Percentiles rank a stretch among this genome's conserved stretches.
These are phyloP conservation scores for Aspergillus viridinutans DNA, from an alignment of 2,329 filamentous ascomycete species.

Conservation along the genomic window DNA sequence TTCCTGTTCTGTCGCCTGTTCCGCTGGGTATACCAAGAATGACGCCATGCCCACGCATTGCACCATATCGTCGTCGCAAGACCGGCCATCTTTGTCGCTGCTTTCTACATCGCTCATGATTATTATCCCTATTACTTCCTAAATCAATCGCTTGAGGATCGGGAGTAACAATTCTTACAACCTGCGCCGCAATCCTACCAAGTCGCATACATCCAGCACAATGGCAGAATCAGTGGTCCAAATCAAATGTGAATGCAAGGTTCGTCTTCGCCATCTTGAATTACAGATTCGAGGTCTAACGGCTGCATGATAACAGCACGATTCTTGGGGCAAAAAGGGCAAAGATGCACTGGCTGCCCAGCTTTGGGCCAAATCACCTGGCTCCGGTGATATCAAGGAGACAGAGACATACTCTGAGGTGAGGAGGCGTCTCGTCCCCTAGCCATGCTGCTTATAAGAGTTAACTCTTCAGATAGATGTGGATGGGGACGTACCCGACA, in stretches of 20 bases:
- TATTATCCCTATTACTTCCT: neutral
- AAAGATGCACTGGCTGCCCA: slow-evolving; percentile 61
- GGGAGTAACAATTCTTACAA: slow-evolving; percentile 1
- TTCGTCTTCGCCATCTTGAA: slow-evolving; percentile 8
- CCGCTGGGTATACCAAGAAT: neutral
- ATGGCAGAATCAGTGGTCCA: slow-evolving; percentile 53
- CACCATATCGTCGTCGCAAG: neutral
- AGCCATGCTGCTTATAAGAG: neutral
- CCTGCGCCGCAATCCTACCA: slow-evolving; percentile 6
- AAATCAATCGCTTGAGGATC: neutral
- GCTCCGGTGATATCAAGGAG: slow-evolving; percentile 61
- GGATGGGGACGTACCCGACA: slow-evolving; percentile 73
- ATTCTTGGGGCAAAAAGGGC: slow-evolving; percentile 68
- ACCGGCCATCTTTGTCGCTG: neutral
- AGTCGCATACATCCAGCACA: neutral
- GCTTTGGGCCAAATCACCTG: slow-evolving; percentile 62
- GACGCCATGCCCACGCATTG: neutral
- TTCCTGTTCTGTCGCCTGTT: neutral
- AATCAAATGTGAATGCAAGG: slow-evolving; percentile 53
- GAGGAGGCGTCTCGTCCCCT: neutral
- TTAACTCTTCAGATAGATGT: slow-evolving; percentile 46
- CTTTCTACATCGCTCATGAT: neutral
- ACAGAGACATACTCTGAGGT: slow-evolving; percentile 61
- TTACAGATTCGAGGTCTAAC: neutral
- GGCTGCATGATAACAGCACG: slow-evolving; percentile 43